Conservation (phyloP, 805 yeast species). For the Zygotorulaspora danielsina region DNA sequence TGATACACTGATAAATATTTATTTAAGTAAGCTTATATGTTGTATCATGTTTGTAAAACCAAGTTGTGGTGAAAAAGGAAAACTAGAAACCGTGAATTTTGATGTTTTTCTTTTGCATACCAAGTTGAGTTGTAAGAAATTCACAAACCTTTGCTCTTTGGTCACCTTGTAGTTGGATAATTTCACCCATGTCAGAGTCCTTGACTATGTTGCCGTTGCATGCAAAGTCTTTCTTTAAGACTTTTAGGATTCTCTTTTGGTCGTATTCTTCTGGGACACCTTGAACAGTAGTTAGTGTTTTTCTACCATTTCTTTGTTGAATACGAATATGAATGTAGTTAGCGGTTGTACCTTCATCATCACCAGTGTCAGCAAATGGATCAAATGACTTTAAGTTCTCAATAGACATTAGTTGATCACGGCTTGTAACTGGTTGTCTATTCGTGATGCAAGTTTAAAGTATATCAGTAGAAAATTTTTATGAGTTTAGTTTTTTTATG, state of each 20-base stretch:
- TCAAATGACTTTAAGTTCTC: constrained; percentile 86
- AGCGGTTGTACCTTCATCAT: constrained; percentile 93
- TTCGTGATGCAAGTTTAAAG: not conserved
- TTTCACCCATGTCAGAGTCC: constrained; percentile 94
- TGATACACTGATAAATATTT: too few relatives aligned
- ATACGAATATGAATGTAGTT: constrained; percentile 97
- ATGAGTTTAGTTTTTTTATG: not conserved
- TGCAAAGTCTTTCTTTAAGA: constrained; percentile 95
- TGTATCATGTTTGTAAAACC: too few relatives aligned
- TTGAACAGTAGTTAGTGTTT: constrained; percentile 96
- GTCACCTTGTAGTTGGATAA: constrained; percentile 97
- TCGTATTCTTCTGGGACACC: constrained; percentile 96
- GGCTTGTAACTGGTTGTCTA: not conserved
- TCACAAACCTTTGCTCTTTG: constrained; percentile 96
- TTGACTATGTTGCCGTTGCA: constrained; percentile 98
- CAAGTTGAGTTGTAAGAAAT: constrained; percentile 80
- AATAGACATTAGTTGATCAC: constrained; percentile 51
- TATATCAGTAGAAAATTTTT: constrained; percentile 7
- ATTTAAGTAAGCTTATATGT: too few relatives aligned
- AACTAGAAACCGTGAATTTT: constrained; percentile 93
- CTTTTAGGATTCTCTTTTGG: constrained; percentile 86
- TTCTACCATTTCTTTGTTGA: constrained; percentile 99
- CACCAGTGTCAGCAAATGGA: constrained; percentile 99
- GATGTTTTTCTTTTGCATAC: constrained; percentile 91
- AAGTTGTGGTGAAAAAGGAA: not conserved